phyloP scores from a whole-genome alignment of 345 rosid genomes.

The Brassica cretica region DNA sequence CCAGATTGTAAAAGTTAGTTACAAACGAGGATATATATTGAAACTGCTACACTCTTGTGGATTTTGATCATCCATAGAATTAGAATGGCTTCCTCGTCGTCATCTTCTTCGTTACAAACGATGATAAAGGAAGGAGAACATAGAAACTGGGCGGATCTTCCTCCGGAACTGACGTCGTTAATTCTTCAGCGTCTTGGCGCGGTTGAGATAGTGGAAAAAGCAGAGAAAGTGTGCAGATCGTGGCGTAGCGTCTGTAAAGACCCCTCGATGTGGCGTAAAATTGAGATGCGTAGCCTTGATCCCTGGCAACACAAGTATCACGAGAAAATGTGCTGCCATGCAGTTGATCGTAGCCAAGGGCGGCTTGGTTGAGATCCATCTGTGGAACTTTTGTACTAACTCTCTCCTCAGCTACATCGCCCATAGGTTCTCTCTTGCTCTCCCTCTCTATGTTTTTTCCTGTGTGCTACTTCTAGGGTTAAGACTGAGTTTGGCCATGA shows the following conservation, averaged over 20 bases:
- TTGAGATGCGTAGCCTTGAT: not conserved
- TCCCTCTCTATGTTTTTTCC: too few relatives aligned
- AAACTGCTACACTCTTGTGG: not conserved
- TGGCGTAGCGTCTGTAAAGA: constrained; percentile 6
- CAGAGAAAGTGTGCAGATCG: constrained; percentile 54
- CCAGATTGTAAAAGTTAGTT: not conserved
- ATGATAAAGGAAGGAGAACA: not conserved
- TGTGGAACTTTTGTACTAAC: constrained; percentile 46
- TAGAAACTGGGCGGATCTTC: not conserved
- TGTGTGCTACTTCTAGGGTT: too few relatives aligned
- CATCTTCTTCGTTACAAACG: not conserved
- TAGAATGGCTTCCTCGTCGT: not conserved
- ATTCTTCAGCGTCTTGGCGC: constrained; percentile 49
- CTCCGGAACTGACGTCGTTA: constrained; percentile 18
- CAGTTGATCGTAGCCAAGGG: constrained; percentile 61
- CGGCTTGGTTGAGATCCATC: constrained; percentile 42
- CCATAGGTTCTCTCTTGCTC: constrained; percentile 33
- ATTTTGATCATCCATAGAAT: not conserved
- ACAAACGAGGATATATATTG: not conserved
- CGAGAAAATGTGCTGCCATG: constrained; percentile 44
- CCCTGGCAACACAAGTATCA: not conserved
- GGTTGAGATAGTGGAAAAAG: constrained; percentile 45
- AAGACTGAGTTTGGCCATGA: too few relatives aligned
- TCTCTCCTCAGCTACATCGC: constrained; percentile 52
- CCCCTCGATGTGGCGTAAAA: constrained; percentile 4